Evolutionary conservation across 176 grass and related monocot species (phyloP), one percentile per base, ranked within the genome.

Genomic region (Puya raimondii): DNA sequence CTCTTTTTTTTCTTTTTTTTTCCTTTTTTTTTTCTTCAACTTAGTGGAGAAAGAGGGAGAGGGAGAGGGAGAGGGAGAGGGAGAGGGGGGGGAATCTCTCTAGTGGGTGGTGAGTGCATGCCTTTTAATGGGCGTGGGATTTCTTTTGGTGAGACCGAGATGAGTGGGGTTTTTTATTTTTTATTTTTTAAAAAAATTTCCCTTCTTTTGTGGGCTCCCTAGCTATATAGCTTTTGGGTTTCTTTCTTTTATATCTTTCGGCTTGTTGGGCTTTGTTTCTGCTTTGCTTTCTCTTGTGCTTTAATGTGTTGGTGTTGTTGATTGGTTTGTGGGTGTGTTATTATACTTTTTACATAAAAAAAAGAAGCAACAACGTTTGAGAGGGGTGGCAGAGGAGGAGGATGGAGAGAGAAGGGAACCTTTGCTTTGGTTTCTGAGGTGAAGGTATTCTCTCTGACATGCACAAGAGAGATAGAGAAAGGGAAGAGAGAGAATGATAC

Each of bases 241-340:
- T 50, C 51, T 51, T 78, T 70, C 11, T 53, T 78, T 78, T 70
- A 65, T 23, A 78, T 33, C 29, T 33, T 78, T 78, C 66, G 50
- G 27, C 26, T 70, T 77, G 74, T 68, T 66, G 61, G 65, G 64
- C 74, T 77, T 77, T 78, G 64, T 78, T 70, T 78, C 42, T 47
- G 75, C 65, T 68, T 69, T 70, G 65, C 56, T 70, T 14, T 50
- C 65, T 78, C 70, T 70, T 67, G 42, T 66, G 57, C 51, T 63
- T 64, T 26, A 48, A 69, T 70, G 49, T 78, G 16, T 77, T 77
- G n/a, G n/a, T n/a, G 65, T 68, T 33, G 63, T 67, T 68, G 51
- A 77, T 15, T 69, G 67, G 42, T 70, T 42, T 48, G 50, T 42
- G 50, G 16, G 21, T 51, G 12, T 68, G 8, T 26, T 17, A 13